These are phyloP conservation scores for Apophysomyces trapeziformis DNA, from an alignment of 371 early-diverging fungal genomes.

Conservation along the genomic window DNA sequence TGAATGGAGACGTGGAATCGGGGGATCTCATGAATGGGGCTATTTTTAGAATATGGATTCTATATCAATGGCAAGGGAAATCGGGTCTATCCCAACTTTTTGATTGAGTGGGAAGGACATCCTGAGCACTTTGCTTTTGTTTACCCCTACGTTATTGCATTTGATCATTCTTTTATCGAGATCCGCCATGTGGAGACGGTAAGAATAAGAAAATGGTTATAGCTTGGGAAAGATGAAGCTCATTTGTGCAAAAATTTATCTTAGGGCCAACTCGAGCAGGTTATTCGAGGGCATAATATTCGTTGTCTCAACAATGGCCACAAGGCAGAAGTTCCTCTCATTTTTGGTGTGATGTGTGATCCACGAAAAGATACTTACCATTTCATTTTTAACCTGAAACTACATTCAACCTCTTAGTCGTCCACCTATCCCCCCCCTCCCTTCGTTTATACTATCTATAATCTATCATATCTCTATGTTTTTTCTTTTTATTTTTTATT, in stretches of 20 bases:
- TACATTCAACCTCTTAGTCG: conserved; percentile 1
- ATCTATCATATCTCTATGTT: neutral
- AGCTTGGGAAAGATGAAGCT: neutral
- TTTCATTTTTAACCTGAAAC: conserved; percentile 35
- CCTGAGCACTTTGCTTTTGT: conserved; percentile 46
- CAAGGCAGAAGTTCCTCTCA: conserved; percentile 43
- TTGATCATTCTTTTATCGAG: conserved; percentile 52
- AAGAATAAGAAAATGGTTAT: conserved; percentile 15
- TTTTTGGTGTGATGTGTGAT: conserved; percentile 49
- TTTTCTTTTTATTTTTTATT: neutral
- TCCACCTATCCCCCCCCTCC: neutral
- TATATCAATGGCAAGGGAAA: conserved; percentile 54
- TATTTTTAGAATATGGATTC: conserved; percentile 47
- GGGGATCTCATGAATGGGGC: too few relatives aligned
- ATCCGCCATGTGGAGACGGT: conserved; percentile 48
- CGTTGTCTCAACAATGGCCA: conserved; percentile 57
- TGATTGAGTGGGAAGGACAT: conserved; percentile 54
- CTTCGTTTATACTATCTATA: neutral
- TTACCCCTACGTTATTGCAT: conserved; percentile 51
- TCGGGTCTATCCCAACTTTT: conserved; percentile 38
- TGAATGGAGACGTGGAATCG: neutral
- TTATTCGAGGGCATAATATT: conserved; percentile 63
- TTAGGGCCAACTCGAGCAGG: conserved; percentile 66
- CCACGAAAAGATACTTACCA: conserved; percentile 31
- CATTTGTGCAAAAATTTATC: neutral